Evolutionary conservation across 345 rosid genomes (phyloP).

Genomic region (Eucalyptus fibrosa): DNA sequence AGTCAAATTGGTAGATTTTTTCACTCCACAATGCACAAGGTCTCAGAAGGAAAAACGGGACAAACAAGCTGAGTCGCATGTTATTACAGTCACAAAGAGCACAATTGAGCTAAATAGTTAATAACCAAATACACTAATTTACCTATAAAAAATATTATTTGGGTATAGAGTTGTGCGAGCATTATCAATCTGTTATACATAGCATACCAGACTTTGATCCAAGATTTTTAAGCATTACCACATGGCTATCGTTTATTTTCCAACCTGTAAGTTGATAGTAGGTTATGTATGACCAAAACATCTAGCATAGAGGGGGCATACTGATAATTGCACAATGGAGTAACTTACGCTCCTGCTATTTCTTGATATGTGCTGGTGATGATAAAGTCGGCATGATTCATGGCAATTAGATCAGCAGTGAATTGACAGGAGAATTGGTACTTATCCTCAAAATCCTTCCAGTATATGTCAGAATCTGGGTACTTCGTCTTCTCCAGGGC

Average conservation of each 20-base stretch:
- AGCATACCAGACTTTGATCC: background rate
- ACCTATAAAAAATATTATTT: background rate
- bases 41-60: background rate
- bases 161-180: background rate
- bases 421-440: constrained; percentile 34
- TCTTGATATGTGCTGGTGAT: constrained; percentile 44
- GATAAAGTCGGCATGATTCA: constrained; percentile 33
- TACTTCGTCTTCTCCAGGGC: constrained; percentile 32
- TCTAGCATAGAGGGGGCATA: background rate
- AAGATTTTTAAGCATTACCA: background rate
- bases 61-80: background rate
- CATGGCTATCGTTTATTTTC: background rate
- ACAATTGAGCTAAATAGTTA: background rate
- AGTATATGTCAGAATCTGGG: constrained; percentile 33
- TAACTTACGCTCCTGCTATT: constrained; percentile 24
- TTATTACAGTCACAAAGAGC: background rate
- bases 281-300: background rate
- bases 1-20: background rate
- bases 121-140: background rate
- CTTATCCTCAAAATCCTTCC: constrained; percentile 31
- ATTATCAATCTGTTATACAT: background rate
- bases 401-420: constrained; percentile 32
- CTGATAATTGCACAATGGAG: background rate
- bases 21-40: background rate
- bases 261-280: background rate